A percentile compares a stretch with the other conserved stretches of the same genome.
Conservation (phyloP, 1,284 basidiomycete genomes). For the Dichomitus squalens region DNA sequence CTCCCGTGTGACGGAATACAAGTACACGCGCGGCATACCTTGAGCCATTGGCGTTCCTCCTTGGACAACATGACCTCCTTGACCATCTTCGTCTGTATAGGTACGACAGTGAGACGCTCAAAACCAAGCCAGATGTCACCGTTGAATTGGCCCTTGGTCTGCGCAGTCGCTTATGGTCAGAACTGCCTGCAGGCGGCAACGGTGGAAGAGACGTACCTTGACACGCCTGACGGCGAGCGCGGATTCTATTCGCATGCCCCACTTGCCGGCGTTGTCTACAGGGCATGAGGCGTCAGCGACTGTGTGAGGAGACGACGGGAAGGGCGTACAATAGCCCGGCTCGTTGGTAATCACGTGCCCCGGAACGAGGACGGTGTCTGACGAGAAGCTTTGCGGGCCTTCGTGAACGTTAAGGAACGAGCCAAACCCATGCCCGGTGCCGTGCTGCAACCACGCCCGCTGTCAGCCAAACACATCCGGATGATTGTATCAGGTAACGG, state of each 20-base stretch:
- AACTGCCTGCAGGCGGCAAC: slow-evolving; percentile 9
- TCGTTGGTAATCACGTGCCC: slow-evolving; percentile 91
- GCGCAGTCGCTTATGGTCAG: not conserved
- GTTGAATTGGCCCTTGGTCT: slow-evolving; percentile 76
- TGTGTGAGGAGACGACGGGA: slow-evolving; percentile 3
- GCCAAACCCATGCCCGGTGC: slow-evolving; percentile 84
- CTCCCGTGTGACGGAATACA: not conserved
- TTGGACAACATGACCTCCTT: slow-evolving; percentile 82
- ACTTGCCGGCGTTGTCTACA: slow-evolving; percentile 79
- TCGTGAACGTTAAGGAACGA: slow-evolving; percentile 82
- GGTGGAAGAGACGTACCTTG: slow-evolving; percentile 44
- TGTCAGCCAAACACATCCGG: slow-evolving; percentile 10
- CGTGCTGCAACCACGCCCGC: slow-evolving; percentile 54
- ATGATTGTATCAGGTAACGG: slow-evolving; percentile 18
- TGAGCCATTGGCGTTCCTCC: slow-evolving; percentile 90
- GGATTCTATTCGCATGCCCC: slow-evolving; percentile 91
- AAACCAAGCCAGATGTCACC: slow-evolving; percentile 83
- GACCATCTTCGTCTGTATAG: slow-evolving; percentile 92
- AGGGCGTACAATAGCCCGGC: slow-evolving; percentile 76
- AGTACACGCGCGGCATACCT: slow-evolving; percentile 44
- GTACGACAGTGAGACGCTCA: slow-evolving; percentile 88
- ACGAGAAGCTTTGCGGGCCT: slow-evolving; percentile 74
- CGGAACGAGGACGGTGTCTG: slow-evolving; percentile 66
- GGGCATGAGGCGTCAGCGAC: slow-evolving; percentile 11
- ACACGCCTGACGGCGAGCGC: slow-evolving; percentile 73